Evolutionary conservation across 768 basidiomycete genomes (phyloP), one percentile per base, ranked within the genome.

Genomic region (Auricularia cornea): DNA sequence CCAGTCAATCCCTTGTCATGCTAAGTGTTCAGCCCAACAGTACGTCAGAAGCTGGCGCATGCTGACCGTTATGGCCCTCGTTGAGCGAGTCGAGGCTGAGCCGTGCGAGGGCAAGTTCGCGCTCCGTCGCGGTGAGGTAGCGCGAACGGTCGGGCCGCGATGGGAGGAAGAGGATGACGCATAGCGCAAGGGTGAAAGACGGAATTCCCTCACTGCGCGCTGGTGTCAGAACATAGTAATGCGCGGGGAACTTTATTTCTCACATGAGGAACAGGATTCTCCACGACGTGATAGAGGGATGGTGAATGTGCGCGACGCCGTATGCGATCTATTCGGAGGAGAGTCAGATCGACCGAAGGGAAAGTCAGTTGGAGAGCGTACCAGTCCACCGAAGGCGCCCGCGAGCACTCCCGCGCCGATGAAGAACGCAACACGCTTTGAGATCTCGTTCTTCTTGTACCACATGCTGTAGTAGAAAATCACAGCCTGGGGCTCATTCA

Each of bases 401-500:
- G 72, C 65, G 12, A 76, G 63, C 5, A 71, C 68, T 54, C 75
- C 75, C 3, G 71, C 70, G 1, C 68, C 68, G 64, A 78, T 76
- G 73, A 78, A 78, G 6, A 76, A 61, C 31, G 73, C 75, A 63
- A 77, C 65, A 1, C 78, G 72, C 67, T 75, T 76, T 74, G 60
- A 66, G 67, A 70, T 69, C 20, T 73, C 66, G 65, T 74, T 71
- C 44, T 74, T 66, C 5, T 70, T 68, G 61, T 30, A 63, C n/a
- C 59, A 59, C 51, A 31, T 60, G 10, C 59, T n/a, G 30, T 33
- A 52, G 35, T 65, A 60, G 65, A 76, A 35, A 18, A 54, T 23
- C 0, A 63, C 44, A 20, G 71, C 70, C 63, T 72, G 70, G 10
- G 20, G 14, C 10, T 29, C 4, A 1, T 16, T 57, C 28, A 57